Conservation (phyloP, 2,329 filamentous ascomycete species). For the Fusarium clavum region DNA sequence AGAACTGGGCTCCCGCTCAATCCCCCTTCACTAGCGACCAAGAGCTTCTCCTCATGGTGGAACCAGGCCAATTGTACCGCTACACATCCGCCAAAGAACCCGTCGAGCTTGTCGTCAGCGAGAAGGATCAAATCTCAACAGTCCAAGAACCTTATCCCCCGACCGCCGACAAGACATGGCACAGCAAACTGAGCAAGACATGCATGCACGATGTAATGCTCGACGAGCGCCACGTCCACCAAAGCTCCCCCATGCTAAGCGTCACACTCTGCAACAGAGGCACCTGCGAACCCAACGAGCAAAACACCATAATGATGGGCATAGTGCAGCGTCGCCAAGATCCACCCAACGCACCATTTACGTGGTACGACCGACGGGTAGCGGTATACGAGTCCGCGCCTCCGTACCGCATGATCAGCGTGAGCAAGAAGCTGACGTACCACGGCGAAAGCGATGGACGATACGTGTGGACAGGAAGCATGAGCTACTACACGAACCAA, state of each 20-base stretch:
- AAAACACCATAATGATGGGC: slow-evolving; percentile 39
- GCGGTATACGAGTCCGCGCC: slow-evolving; percentile 31
- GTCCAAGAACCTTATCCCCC: slow-evolving; percentile 36
- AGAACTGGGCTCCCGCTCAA: slow-evolving; percentile 39
- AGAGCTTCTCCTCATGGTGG: slow-evolving; percentile 36
- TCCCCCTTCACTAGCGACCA: slow-evolving; percentile 25
- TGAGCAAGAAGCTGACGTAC: slow-evolving; percentile 40
- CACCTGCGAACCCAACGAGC: slow-evolving; percentile 22
- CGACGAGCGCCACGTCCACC: slow-evolving; percentile 31
- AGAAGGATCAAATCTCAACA: slow-evolving; percentile 14
- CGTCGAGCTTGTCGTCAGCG: slow-evolving; percentile 13
- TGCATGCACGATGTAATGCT: slow-evolving; percentile 39
- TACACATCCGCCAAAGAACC: slow-evolving; percentile 14
- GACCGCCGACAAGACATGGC: slow-evolving; percentile 23
- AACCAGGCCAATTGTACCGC: slow-evolving; percentile 34
- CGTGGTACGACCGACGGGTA: slow-evolving; percentile 39
- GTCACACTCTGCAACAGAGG: slow-evolving; percentile 39
- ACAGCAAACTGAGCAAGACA: slow-evolving; percentile 11
- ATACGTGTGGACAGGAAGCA: slow-evolving; percentile 39
- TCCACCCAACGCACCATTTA: slow-evolving; percentile 3
- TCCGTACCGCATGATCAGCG: slow-evolving; percentile 40
- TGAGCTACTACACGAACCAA: slow-evolving; percentile 34
- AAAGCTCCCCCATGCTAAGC: slow-evolving; percentile 40
- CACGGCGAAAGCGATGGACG: slow-evolving; percentile 34
- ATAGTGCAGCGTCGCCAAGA: slow-evolving; percentile 39